phyloP scores from a whole-genome alignment of 1,284 basidiomycete genomes.

The Leucoagaricus sp. region DNA sequence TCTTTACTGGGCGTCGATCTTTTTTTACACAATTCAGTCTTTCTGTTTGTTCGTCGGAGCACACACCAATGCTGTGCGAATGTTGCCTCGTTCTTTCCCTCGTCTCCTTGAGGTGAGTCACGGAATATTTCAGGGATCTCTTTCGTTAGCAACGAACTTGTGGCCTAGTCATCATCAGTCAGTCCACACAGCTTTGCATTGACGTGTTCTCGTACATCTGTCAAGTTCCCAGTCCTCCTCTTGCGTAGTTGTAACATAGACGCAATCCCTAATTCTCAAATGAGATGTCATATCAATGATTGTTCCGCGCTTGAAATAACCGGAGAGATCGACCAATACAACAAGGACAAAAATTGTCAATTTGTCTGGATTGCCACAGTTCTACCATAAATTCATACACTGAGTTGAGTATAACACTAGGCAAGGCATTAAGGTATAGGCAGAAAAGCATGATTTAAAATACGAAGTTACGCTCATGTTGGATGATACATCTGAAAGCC shows the following conservation, averaged over 20 bases:
- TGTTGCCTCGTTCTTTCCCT: not conserved
- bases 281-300: slow-evolving; percentile 13
- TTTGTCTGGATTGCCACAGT: not conserved
- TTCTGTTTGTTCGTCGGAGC: too few species aligned
- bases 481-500: slow-evolving; percentile 12
- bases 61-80: slow-evolving; percentile 4
- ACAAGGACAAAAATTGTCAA: not conserved
- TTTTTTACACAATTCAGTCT: too few species aligned
- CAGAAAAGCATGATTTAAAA: slow-evolving; percentile 4
- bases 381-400: slow-evolving; percentile 1
- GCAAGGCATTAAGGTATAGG: slow-evolving; percentile 11
- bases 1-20: too few species aligned
- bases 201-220: slow-evolving; percentile 5
- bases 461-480: not conserved
- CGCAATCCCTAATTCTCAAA: not conserved
- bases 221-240: not conserved
- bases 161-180: slow-evolving; percentile 11
- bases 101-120: not conserved
- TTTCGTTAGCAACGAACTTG: slow-evolving; percentile 11
- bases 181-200: slow-evolving; percentile 6
- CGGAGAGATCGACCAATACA: not conserved
- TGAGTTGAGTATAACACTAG: not conserved
- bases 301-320: slow-evolving; percentile 5
- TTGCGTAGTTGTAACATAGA: not conserved
- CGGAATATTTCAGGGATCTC: not conserved